Conservation (phyloP, 2,329 filamentous ascomycete genomes). For the Diatrype stigma region DNA sequence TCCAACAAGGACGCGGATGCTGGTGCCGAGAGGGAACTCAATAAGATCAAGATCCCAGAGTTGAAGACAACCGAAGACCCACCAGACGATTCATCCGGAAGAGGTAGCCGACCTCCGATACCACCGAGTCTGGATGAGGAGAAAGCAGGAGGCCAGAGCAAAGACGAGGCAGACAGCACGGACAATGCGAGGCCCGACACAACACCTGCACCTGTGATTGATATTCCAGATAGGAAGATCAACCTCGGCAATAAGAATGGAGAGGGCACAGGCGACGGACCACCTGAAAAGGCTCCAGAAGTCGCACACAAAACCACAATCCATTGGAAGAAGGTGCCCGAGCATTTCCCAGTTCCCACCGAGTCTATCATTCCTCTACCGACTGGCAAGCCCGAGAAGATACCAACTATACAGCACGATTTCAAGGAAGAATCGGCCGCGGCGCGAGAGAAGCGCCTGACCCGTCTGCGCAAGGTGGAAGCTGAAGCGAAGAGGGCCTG, state of each 20-base stretch:
- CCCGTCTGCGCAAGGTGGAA: constrained; percentile 64
- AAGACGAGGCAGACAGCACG: constrained; percentile 19
- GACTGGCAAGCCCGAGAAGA: constrained; percentile 60
- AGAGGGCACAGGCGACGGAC: constrained; percentile 13
- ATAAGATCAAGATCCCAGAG: constrained; percentile 22
- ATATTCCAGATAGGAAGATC: constrained; percentile 26
- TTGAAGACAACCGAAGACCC: constrained; percentile 23
- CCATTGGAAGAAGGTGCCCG: constrained; percentile 71
- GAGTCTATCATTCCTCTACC: constrained; percentile 73
- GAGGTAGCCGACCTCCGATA: constrained; percentile 18
- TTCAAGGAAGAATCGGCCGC: constrained; percentile 64
- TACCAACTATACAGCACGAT: constrained; percentile 72
- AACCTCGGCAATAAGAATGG: constrained; percentile 21
- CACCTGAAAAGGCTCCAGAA: constrained; percentile 16
- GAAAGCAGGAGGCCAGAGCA: constrained; percentile 14
- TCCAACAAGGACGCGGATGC: neutral
- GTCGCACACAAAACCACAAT: constrained; percentile 29
- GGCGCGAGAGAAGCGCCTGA: constrained; percentile 57
- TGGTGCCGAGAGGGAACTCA: neutral
- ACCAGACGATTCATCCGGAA: constrained; percentile 15
- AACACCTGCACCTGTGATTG: constrained; percentile 19
- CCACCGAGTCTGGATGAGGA: constrained; percentile 7
- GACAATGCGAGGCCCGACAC: constrained; percentile 4
- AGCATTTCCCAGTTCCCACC: constrained; percentile 72
- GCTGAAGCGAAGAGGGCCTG: constrained; percentile 74